Evolutionary conservation across 805 yeast species (phyloP).

Genomic region (Phaffomyces thermotolerans): DNA sequence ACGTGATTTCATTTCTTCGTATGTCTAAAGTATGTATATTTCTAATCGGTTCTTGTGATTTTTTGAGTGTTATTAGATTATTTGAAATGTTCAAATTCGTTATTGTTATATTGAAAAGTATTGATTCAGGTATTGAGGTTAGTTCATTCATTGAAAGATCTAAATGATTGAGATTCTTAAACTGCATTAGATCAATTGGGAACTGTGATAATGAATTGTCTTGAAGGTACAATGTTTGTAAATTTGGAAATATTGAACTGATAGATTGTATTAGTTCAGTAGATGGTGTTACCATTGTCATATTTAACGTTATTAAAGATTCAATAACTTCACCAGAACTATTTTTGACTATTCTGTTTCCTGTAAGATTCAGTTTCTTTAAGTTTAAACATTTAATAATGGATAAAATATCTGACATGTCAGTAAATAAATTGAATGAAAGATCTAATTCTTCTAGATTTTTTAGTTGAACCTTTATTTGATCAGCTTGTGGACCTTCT

Average conservation of each 20-base stretch:
- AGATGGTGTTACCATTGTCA: conserved; percentile 17
- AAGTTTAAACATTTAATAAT: conserved; percentile 33
- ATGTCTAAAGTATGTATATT: conserved; percentile 37
- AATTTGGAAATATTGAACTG: conserved; percentile 28
- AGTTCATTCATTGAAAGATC: conserved; percentile 40
- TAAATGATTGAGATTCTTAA: conserved; percentile 14
- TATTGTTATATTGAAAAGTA: background rate
- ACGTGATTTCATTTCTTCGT: conserved; percentile 38
- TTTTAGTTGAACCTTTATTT: conserved; percentile 10
- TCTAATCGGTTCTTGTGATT: background rate
- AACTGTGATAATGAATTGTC: conserved; percentile 21
- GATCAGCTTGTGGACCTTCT: conserved; percentile 5
- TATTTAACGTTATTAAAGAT: conserved; percentile 15
- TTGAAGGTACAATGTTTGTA: conserved; percentile 24
- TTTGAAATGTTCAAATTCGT: conserved; percentile 21
- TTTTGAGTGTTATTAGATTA: conserved; percentile 1
- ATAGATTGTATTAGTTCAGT: conserved; percentile 8
- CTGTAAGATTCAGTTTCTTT: conserved; percentile 42
- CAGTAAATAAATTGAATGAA: conserved; percentile 48
- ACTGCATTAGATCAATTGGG: background rate
- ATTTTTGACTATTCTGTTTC: conserved; percentile 35
- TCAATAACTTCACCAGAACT: background rate
- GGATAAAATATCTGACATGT: conserved; percentile 31
- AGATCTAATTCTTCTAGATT: conserved; percentile 47
- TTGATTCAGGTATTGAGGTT: conserved; percentile 21